phyloP scores from a whole-genome alignment of 768 basidiomycete species.

The Arthromyces matolae region DNA sequence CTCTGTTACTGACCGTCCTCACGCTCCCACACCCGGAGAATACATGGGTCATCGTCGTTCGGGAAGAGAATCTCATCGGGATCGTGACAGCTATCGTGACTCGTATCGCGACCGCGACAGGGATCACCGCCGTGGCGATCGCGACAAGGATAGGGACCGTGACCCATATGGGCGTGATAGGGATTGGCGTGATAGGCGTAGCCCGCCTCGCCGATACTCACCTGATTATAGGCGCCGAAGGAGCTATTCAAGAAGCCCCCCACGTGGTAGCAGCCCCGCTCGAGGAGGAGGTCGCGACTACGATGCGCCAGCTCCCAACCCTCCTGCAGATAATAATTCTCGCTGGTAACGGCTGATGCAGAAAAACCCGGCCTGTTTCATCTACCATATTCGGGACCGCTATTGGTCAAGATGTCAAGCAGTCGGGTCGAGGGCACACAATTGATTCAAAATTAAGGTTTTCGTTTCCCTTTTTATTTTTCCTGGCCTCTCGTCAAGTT shows the following conservation, averaged over 20 bases:
- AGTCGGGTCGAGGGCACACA: constrained; percentile 40
- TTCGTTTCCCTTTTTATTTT: no score
- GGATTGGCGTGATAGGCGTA: constrained; percentile 81
- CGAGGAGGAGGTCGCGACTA: constrained; percentile 39
- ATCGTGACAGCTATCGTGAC: constrained; percentile 36
- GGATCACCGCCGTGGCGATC: constrained; percentile 46
- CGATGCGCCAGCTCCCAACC: constrained; percentile 29
- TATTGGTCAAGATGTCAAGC: constrained; percentile 23
- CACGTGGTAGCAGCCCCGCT: constrained; percentile 60
- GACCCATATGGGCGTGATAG: constrained; percentile 70
- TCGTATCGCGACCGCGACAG: constrained; percentile 54
- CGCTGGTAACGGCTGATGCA: constrained; percentile 56
- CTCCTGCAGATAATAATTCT: constrained; percentile 34
- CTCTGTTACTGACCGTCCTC: constrained; percentile 90
- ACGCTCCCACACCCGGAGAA: constrained; percentile 95
- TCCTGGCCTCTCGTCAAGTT: constrained; percentile 43
- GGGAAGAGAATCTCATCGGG: constrained; percentile 33
- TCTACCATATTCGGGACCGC: constrained; percentile 22
- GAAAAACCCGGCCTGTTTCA: constrained; percentile 10
- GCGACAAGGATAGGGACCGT: constrained; percentile 52
- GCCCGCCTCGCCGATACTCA: constrained; percentile 71
- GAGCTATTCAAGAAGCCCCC: constrained; percentile 80
- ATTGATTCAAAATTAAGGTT: constrained; percentile 40
- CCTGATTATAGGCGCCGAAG: constrained; percentile 73
- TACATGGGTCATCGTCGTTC: constrained; percentile 91